Percentiles rank a stretch among this genome's conserved stretches.
phyloP scores from a whole-genome alignment of 2,329 filamentous ascomycete genomes.

The Aspergillus neoniger region DNA sequence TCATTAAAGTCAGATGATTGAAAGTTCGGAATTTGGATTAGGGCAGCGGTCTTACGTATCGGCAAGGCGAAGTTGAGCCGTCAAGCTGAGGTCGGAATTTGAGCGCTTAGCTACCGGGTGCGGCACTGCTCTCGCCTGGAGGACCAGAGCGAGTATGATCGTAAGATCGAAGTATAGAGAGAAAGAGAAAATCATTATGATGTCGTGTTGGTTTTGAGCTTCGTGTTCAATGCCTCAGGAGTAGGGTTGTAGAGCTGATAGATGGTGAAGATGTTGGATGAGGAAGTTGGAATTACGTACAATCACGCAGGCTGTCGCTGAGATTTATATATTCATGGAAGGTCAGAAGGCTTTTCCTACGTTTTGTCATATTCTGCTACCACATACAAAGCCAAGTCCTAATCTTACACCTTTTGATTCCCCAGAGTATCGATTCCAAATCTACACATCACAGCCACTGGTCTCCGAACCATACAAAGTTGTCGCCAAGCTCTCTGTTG shows the following conservation, averaged over 20 bases:
- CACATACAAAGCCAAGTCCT: neutral
- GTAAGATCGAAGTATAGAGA: constrained; percentile 8
- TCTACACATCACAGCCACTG: constrained; percentile 17
- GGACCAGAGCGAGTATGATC: constrained; percentile 10
- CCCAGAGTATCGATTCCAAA: constrained; percentile 3
- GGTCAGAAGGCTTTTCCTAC: too few relatives aligned
- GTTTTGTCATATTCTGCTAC: neutral
- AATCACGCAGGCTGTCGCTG: neutral
- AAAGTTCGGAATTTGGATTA: neutral
- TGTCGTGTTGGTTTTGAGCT: too few relatives aligned
- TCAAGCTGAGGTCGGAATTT: constrained; percentile 21
- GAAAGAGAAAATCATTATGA: constrained; percentile 13
- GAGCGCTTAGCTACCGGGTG: constrained; percentile 16
- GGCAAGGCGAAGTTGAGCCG: constrained; percentile 24
- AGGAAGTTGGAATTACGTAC: neutral
- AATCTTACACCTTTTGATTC: neutral
- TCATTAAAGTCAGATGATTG: neutral
- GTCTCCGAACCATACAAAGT: neutral
- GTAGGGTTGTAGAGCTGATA: neutral
- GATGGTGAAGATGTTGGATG: constrained; percentile 3
- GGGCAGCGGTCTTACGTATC: constrained; percentile 19
- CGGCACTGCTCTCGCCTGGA: constrained; percentile 19
- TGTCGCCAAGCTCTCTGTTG: neutral
- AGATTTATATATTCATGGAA: constrained; percentile 10
- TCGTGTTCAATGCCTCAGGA: neutral